Conservation (phyloP, 306 rosid species). For the Trichosanthes truncata region DNA sequence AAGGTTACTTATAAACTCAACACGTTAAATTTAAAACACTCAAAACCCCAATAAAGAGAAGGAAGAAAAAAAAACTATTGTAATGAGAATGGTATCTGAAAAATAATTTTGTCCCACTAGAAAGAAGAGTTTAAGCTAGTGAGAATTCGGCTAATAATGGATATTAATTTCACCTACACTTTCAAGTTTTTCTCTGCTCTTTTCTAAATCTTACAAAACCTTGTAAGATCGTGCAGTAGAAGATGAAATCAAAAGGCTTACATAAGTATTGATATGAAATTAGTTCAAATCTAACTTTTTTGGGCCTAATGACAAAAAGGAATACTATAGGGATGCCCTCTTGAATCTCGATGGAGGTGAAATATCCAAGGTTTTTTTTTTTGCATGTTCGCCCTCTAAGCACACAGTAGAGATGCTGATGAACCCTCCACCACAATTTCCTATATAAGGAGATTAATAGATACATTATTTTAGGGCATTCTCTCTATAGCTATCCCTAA, state of each 20-base stretch:
- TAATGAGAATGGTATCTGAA: too few relatives aligned
- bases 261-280: background rate
- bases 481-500: slow-evolving; percentile 35
- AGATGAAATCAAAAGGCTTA: background rate
- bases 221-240: background rate
- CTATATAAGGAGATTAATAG: slow-evolving; percentile 36
- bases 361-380: too few relatives aligned
- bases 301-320: background rate
- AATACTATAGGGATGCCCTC: background rate
- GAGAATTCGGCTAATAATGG: too few relatives aligned
- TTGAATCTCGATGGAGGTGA: background rate
- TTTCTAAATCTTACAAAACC: background rate
- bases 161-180: background rate
- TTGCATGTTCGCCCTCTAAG: background rate
- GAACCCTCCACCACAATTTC: slow-evolving; percentile 16
- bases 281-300: background rate
- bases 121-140: too few relatives aligned
- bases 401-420: background rate
- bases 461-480: slow-evolving; percentile 19
- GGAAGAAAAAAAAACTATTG: too few relatives aligned
- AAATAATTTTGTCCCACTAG: too few relatives aligned
- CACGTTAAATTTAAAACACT: too few relatives aligned
- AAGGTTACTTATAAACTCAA: too few relatives aligned
- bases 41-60: too few relatives aligned
- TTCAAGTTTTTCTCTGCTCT: background rate